Evolutionary conservation across 2,329 filamentous ascomycete genomes (phyloP), one percentile per base, ranked within the genome.

Genomic region (Colletotrichum neosansevieriae): DNA sequence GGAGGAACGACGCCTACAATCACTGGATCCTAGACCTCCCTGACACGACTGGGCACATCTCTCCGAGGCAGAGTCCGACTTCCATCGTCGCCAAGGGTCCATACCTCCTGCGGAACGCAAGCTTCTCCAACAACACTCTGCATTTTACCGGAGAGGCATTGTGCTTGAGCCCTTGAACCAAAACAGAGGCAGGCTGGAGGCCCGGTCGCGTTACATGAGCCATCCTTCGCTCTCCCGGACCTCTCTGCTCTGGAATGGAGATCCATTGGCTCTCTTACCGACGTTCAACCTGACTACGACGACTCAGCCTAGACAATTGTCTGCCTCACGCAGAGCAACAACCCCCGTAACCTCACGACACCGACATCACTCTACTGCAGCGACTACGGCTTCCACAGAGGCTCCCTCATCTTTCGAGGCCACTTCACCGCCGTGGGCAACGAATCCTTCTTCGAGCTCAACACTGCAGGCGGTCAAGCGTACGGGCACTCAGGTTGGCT

Each of bases 371-470:
- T 93, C 0, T 92, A 90, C 74, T 83, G 84, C 2, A 85, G 85
- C 53, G 91, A 93, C 77, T 93, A 93, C 74, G 91, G 91, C 38
- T 93, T 87, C 79, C 83, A 91, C 76, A 85, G 87, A 0, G 90
- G 91, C 19, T 85, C 84, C 6, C 81, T 92, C 0, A 73, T 93
- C 56, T 93, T 87, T 81, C 85, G 91, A 6, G 91, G 90, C 5
- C 84, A 87, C 68, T 93, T 94, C 75, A 83, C 78, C 3, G 86
- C 89, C 6, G 85, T 56, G 44, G 89, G 89, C 19, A 78, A 82
- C 13, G 90, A 92, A 71, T 81, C 81, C 0, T 81, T 77, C 0
- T 78, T 93, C 60, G 84, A 79, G 70, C 74, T 91, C 36, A 79
- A 79, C 11, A 88, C 89, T 0, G 86, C 89, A 74, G 91, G 91